phyloP scores from a whole-genome alignment of 345 rosid species.

The Salix purpurea region DNA sequence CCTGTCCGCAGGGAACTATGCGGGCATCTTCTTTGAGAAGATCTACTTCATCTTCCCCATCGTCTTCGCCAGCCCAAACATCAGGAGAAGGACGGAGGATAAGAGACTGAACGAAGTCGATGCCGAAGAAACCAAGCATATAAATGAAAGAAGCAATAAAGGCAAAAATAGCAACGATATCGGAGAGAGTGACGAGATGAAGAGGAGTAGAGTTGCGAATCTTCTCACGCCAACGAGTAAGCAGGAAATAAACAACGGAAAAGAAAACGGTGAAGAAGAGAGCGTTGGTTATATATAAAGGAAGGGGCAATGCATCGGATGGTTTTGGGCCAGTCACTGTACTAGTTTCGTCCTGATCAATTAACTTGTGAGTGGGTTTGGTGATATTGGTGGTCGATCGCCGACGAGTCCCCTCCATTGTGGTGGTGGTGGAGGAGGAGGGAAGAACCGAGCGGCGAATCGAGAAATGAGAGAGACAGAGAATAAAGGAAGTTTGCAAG shows the following conservation, averaged over 20 bases:
- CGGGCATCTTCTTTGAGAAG: slow-evolving; percentile 16
- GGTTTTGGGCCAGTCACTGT: background rate
- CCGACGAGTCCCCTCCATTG: slow-evolving; percentile 27
- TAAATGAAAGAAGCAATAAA: slow-evolving; percentile 28
- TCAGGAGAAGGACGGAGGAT: slow-evolving; percentile 32
- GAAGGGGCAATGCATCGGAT: slow-evolving; percentile 14
- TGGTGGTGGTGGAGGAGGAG: background rate
- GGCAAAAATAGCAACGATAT: slow-evolving; percentile 25
- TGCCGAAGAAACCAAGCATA: slow-evolving; percentile 37
- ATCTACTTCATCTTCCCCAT: background rate
- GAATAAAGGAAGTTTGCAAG: background rate
- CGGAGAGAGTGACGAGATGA: slow-evolving; percentile 28
- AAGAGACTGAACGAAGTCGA: slow-evolving; percentile 37
- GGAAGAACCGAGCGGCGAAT: background rate
- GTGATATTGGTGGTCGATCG: slow-evolving; percentile 2
- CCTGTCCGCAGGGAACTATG: slow-evolving; percentile 20
- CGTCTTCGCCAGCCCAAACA: slow-evolving; percentile 23
- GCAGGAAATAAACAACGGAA: slow-evolving; percentile 34
- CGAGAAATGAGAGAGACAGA: background rate
- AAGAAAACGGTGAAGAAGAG: slow-evolving; percentile 32
- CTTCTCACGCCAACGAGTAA: slow-evolving; percentile 43
- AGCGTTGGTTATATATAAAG: slow-evolving; percentile 27
- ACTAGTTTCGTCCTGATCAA: background rate
- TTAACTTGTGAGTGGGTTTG: background rate
- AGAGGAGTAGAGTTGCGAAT: slow-evolving; percentile 38